Base-by-base conservation (phyloP, 2,329 filamentous ascomycete species). In the Pseudocercospora macadamiae region DNA sequence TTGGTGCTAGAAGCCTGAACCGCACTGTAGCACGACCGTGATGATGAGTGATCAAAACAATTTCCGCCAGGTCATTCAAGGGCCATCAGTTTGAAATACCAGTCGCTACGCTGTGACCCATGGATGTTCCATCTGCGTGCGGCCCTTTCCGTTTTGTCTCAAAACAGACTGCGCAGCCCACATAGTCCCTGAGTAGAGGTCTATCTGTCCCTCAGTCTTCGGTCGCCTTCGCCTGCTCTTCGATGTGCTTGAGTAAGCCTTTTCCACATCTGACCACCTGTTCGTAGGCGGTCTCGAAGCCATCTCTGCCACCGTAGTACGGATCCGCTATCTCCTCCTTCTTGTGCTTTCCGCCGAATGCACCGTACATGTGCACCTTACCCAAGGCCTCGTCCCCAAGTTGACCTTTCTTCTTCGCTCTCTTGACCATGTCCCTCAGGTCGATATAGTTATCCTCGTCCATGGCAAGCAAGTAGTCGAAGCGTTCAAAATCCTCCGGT, bases 401-500 rank as follows among this genome's bases (percentile, higher is more conserved):
- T 25, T 69, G 68, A 18, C 65, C 66, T 64, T 68, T 71, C 66
- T 74, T 75, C n/a, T 74, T 84, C 65, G 84, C 80, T 59, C 81
- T 77, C 57, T 73, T 68, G 64, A 85, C 79, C 70, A 88, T 76
- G 30, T 85, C 80, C 68, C 86, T 74, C 58, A 96, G 76, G 70
- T 96, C 85, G 7, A 82, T 80, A 44, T 96, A 79, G 73, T 97
- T 97, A 45, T 86, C 85, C 49, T 85, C 81, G 73, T 99, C 95
- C 95, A 99, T 99, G 61, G 90, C 93, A 57, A 99, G 87, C 60
- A 99, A 87, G 76, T 96, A 97, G 75, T 97, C 91, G 71, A 97
- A 97, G 14, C 83, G 82, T 56, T 86, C 79, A 68, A 97, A 96
- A 75, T 99, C 95, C 52, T 83, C 82, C 1, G 80, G 75, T 3